A percentile compares a stretch with the other conserved stretches of the same genome.
Conservation (phyloP, 495 filamentous ascomycete species). For the Evernia prunastri region DNA sequence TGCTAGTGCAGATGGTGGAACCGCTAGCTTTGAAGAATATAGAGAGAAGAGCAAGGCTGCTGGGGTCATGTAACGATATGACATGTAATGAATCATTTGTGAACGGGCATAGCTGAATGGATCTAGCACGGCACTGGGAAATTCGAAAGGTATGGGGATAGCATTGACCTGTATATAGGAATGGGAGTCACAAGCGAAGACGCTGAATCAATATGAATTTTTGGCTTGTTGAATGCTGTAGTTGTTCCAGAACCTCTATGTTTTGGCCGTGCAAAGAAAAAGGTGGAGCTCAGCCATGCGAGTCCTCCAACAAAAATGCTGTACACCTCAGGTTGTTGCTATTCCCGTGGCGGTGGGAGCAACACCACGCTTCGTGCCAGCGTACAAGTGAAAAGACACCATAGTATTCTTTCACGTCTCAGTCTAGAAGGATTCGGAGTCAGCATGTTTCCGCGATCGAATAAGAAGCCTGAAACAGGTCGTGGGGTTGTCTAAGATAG, state of each 20-base stretch:
- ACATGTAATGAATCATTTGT: not conserved
- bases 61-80: slow-evolving; percentile 22
- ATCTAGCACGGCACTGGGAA: not conserved
- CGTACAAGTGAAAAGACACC: not conserved
- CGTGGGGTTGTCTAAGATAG: not conserved
- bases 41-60: slow-evolving; percentile 30
- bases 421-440: not conserved
- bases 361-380: not conserved
- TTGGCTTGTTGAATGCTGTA: not conserved
- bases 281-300: not conserved
- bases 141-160: not conserved
- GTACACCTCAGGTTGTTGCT: not conserved
- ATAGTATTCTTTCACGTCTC: not conserved
- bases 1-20: slow-evolving; percentile 27
- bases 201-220: not conserved
- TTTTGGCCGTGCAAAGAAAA: not conserved
- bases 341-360: not conserved
- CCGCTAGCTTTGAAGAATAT: slow-evolving; percentile 52
- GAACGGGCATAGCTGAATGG: not conserved
- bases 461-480: not conserved
- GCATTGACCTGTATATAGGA: not conserved
- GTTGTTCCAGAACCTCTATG: not conserved
- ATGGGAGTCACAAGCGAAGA: not conserved
- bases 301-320: not conserved
- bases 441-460: not conserved